Base-by-base conservation (phyloP, 1,284 basidiomycete species). In the Puccinia hordei region DNA sequence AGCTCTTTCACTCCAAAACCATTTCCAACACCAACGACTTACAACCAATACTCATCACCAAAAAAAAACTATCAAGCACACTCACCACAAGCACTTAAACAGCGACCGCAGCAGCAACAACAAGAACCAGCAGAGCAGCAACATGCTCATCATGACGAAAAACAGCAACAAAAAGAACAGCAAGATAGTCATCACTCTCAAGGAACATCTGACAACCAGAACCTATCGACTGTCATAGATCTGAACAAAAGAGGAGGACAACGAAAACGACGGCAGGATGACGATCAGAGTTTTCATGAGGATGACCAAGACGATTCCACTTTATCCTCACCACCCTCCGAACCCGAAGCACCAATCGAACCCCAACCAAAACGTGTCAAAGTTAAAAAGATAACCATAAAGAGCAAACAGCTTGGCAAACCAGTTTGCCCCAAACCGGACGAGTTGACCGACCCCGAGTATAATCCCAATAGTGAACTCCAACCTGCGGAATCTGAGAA, bases 361-460 rank as follows among this genome's bases (percentile, higher is more conserved):
- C 51, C 49, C 15, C 27, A 35, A 55, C 51, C 69, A 27, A 72
- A 72, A 53, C 69, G 51, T 5, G 19, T n/a, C 27, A 72, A 55
- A 55, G 30, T 35, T 0, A 72, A 41, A 22, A 73, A 74, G 38
- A 27, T n/a, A 59, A 41, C 38, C 12, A 74, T 59, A 46, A 46
- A 61, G 30, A 74, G 19, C 24, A 38, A 61, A 12, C 19, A 51
- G 44, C 15, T 24, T n/a, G 12, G 2, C 30, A n/a, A 46, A 27
- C 24, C 68, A n/a, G 44, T 35, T 73, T 51, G 15, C 57, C 24
- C 30, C 19, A 73, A 73, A 49, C 51, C 30, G 55, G 12, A 41
- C 17, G 44, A 69, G 46, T 27, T 69, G 1, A 49, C 24, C 41
- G 24, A 46, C 41, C 19, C 24, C 49, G 46, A 51, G 19, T 30